These are phyloP conservation scores for Xanthoceras sorbifolium DNA, from an alignment of 345 rosid genomes.

Conservation along the genomic window DNA sequence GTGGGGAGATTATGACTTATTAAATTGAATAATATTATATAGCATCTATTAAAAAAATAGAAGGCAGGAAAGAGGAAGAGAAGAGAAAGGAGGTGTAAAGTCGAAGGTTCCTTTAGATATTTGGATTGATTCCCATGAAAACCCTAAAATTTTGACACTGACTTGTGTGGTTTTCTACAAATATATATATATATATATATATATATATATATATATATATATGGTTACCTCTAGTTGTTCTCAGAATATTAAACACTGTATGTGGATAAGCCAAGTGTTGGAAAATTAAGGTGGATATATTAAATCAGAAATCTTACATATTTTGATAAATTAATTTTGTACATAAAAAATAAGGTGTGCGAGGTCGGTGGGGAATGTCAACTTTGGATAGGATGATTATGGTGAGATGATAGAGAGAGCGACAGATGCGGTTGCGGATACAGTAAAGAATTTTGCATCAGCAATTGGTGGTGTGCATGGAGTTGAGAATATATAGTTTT, in stretches of 20 bases:
- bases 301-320: background rate
- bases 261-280: slow-evolving; percentile 35
- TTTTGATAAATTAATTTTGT: too few relatives aligned
- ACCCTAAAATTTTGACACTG: slow-evolving; percentile 32
- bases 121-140: slow-evolving; percentile 32
- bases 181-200: too few relatives aligned
- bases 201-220: too few relatives aligned
- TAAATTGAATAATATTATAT: slow-evolving; percentile 7
- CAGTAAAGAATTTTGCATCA: background rate
- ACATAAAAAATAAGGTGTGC: background rate
- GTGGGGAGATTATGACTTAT: background rate
- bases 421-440: background rate
- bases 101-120: slow-evolving; percentile 40
- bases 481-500: background rate
- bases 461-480: background rate
- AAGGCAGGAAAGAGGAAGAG: too few relatives aligned
- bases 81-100: slow-evolving; percentile 21
- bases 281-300: slow-evolving; percentile 30
- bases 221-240: slow-evolving; percentile 22
- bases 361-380: slow-evolving; percentile 39
- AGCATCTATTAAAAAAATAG: too few relatives aligned
- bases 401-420: slow-evolving; percentile 10
- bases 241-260: slow-evolving; percentile 27
- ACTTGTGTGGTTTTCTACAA: slow-evolving; percentile 28
- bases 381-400: slow-evolving; percentile 34